These are phyloP conservation scores for Paraphaeosphaeria minitans DNA, from an alignment of 2,329 filamentous ascomycete genomes.

Conservation along the genomic window DNA sequence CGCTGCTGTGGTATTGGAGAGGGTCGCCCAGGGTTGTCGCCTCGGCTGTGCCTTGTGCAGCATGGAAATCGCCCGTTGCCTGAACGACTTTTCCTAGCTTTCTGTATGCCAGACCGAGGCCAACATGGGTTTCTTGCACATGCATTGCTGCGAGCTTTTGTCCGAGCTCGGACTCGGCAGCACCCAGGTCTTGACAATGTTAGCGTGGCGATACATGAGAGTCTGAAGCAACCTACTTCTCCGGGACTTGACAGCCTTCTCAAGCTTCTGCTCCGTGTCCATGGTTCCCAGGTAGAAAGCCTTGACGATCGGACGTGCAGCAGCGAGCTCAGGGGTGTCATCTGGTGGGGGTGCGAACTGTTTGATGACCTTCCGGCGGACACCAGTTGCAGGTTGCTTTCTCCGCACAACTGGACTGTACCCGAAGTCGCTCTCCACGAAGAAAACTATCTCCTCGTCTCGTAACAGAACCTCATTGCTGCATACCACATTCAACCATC, in stretches of 20 bases:
- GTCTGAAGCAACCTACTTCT: slow-evolving; percentile 65
- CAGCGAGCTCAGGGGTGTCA: slow-evolving; percentile 91
- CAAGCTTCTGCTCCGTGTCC: slow-evolving; percentile 97
- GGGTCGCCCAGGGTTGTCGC: slow-evolving; percentile 93
- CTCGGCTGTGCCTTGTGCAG: slow-evolving; percentile 94
- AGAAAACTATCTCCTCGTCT: slow-evolving; percentile 96
- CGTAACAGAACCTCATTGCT: slow-evolving; percentile 89
- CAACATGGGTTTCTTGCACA: slow-evolving; percentile 86
- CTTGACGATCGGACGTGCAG: slow-evolving; percentile 89
- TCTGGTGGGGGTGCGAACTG: slow-evolving; percentile 97
- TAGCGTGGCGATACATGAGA: slow-evolving; percentile 15
- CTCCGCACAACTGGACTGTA: slow-evolving; percentile 95
- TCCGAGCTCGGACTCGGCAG: slow-evolving; percentile 91
- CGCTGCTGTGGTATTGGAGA: slow-evolving; percentile 90
- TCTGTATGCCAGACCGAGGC: slow-evolving; percentile 86
- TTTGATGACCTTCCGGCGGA: slow-evolving; percentile 93
- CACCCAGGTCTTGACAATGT: slow-evolving; percentile 72
- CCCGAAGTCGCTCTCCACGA: slow-evolving; percentile 98
- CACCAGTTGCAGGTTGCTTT: slow-evolving; percentile 95
- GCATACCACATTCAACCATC: slow-evolving; percentile 95
- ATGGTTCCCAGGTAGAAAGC: slow-evolving; percentile 93
- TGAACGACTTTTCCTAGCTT: slow-evolving; percentile 95
- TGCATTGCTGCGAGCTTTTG: slow-evolving; percentile 86
- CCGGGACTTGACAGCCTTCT: slow-evolving; percentile 88
- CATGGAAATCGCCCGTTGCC: slow-evolving; percentile 91